Conservation (phyloP, 257 asterid species). For the Ocimum tenuiflorum region DNA sequence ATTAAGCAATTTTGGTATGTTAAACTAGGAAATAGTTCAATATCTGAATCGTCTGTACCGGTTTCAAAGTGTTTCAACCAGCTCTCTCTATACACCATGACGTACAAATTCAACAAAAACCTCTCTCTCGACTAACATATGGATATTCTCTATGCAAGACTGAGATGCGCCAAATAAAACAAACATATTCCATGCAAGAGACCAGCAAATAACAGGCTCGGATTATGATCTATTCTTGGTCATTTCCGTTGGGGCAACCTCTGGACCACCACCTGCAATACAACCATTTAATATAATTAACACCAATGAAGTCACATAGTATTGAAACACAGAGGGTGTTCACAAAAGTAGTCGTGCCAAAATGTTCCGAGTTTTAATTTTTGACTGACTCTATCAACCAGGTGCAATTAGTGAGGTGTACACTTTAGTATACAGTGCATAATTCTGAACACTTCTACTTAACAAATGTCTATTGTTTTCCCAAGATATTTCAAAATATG, state of each 20-base stretch:
- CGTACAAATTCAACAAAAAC: background rate
- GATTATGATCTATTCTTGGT: background rate
- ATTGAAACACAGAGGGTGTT: too few species aligned
- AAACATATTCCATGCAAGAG: constrained; percentile 1
- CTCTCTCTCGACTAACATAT: background rate
- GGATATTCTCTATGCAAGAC: background rate
- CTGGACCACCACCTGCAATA: constrained; percentile 70
- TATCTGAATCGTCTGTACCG: too few species aligned
- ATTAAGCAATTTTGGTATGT: too few species aligned
- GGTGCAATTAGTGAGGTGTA: background rate
- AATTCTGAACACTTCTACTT: background rate
- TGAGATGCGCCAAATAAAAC: too few species aligned
- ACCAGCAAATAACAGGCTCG: background rate
- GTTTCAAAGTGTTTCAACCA: too few species aligned
- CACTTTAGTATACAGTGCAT: background rate
- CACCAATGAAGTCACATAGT: too few species aligned
- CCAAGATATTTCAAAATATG: background rate
- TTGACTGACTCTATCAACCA: background rate
- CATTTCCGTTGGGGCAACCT: constrained; percentile 79
- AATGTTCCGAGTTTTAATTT: background rate
- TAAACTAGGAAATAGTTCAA: too few species aligned
- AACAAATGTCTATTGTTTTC: background rate
- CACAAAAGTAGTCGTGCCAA: background rate
- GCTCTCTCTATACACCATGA: too few species aligned
- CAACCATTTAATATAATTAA: too few species aligned